Evolutionary conservation across 2,329 filamentous ascomycete genomes (phyloP).

Genomic region (Fusarium paranaense): DNA sequence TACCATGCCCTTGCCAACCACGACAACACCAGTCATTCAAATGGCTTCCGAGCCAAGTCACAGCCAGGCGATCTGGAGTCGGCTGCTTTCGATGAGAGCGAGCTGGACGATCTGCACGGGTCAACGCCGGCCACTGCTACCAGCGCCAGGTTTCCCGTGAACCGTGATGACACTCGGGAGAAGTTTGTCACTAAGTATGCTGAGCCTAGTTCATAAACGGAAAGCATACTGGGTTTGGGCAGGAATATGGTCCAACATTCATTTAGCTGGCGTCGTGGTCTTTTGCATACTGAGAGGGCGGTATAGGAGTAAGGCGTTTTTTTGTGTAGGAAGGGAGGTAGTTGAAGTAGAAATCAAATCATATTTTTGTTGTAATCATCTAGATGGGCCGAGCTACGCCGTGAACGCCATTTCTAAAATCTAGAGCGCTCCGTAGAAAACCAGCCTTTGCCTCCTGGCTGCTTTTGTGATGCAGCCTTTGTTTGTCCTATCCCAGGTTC

Average conservation of each 20-base stretch:
- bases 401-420: slow-evolving; percentile 40
- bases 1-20: slow-evolving; percentile 64
- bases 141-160: slow-evolving; percentile 67
- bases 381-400: slow-evolving; percentile 39
- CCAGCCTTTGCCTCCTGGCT: slow-evolving; percentile 29
- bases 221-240: not conserved
- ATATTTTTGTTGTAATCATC: slow-evolving; percentile 39
- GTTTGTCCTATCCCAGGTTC: slow-evolving; percentile 36
- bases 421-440: slow-evolving; percentile 41
- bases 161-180: slow-evolving; percentile 59
- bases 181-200: slow-evolving; percentile 49
- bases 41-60: slow-evolving; percentile 61
- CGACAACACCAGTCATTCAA: slow-evolving; percentile 53
- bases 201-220: slow-evolving; percentile 8
- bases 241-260: slow-evolving; percentile 3
- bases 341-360: slow-evolving; percentile 23
- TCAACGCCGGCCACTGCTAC: slow-evolving; percentile 57
- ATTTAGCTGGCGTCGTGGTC: slow-evolving; percentile 25
- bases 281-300: slow-evolving; percentile 28
- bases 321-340: not conserved
- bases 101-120: slow-evolving; percentile 71
- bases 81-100: slow-evolving; percentile 74
- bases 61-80: slow-evolving; percentile 68
- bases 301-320: slow-evolving; percentile 36
- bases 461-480: slow-evolving; percentile 24